These are phyloP conservation scores for Amphibolis antarctica DNA, from an alignment of 106 monocot species.

Conservation along the genomic window DNA sequence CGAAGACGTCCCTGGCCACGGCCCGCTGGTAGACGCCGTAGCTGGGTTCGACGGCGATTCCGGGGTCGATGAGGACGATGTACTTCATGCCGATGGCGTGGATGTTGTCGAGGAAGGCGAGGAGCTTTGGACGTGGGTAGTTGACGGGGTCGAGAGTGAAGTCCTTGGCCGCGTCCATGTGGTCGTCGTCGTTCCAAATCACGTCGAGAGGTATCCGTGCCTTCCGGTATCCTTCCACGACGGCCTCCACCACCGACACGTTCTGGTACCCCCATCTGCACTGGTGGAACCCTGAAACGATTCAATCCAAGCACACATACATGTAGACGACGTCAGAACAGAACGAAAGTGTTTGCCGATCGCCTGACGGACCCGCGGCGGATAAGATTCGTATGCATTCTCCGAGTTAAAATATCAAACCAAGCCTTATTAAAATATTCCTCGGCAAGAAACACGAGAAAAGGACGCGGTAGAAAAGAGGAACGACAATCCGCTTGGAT, in stretches of 20 bases:
- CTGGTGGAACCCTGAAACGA: slow-evolving; percentile 81
- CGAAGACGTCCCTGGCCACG: slow-evolving; percentile 68
- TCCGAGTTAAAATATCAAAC: no score
- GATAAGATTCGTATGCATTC: no score
- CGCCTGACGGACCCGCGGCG: no score
- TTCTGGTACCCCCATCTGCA: slow-evolving; percentile 96
- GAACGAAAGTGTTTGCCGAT: no score
- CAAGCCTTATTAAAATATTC: no score
- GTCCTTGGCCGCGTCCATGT: slow-evolving; percentile 92
- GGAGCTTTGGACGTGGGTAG: slow-evolving; percentile 63
- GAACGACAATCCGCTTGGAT: no score
- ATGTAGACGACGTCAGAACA: no score
- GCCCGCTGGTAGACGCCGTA: slow-evolving; percentile 67
- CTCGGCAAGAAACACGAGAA: no score
- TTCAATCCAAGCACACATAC: background rate
- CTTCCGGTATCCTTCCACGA: slow-evolving; percentile 76
- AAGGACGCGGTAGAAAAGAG: no score
- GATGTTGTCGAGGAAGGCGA: slow-evolving; percentile 60
- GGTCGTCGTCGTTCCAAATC: slow-evolving; percentile 98
- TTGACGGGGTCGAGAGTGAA: slow-evolving; percentile 84
- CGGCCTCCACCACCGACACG: slow-evolving; percentile 74
- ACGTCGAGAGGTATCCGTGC: slow-evolving; percentile 85
- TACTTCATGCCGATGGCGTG: slow-evolving; percentile 78
- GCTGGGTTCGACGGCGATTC: slow-evolving; percentile 64
- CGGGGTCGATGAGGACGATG: slow-evolving; percentile 87